Evolutionary conservation across 805 yeast species (phyloP).

Genomic region (Sugiyamaella valdiviana): DNA sequence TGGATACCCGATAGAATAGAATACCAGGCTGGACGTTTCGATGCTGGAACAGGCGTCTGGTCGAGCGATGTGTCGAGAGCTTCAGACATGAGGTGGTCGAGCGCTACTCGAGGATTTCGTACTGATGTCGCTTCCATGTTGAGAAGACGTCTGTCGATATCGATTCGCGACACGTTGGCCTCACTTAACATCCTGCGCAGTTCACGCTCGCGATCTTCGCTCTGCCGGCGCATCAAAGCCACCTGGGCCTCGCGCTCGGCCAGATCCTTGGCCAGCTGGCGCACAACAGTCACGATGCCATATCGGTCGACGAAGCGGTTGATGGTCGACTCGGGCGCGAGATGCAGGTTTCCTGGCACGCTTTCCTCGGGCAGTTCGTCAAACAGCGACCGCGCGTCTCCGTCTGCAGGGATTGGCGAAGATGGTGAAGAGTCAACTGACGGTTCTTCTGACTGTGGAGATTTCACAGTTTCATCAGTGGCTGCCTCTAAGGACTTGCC

Average conservation of each 20-base stretch:
- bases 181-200: slow-evolving; percentile 25
- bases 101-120: slow-evolving; percentile 17
- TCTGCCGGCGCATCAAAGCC: slow-evolving; percentile 31
- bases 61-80: slow-evolving; percentile 15
- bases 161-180: slow-evolving; percentile 25
- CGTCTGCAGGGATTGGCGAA: not conserved
- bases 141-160: slow-evolving; percentile 25
- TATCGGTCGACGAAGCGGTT: slow-evolving; percentile 30
- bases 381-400: slow-evolving; percentile 16
- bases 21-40: not conserved
- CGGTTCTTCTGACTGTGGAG: no score
- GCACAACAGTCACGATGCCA: slow-evolving; percentile 35
- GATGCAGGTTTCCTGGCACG: slow-evolving; percentile 36
- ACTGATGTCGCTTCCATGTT: slow-evolving; percentile 19
- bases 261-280: slow-evolving; percentile 44
- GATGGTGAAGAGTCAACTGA: not conserved
- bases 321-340: slow-evolving; percentile 30
- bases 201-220: slow-evolving; percentile 30
- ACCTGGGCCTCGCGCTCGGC: slow-evolving; percentile 45
- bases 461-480: no score
- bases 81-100: slow-evolving; percentile 22
- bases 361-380: slow-evolving; percentile 20
- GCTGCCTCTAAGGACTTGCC: no score
- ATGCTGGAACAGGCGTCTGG: not conserved
- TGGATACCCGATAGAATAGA: not conserved